Evolutionary conservation across 2,329 filamentous ascomycete genomes (phyloP).

Genomic region (Ceratocystiopsis sp.): DNA sequence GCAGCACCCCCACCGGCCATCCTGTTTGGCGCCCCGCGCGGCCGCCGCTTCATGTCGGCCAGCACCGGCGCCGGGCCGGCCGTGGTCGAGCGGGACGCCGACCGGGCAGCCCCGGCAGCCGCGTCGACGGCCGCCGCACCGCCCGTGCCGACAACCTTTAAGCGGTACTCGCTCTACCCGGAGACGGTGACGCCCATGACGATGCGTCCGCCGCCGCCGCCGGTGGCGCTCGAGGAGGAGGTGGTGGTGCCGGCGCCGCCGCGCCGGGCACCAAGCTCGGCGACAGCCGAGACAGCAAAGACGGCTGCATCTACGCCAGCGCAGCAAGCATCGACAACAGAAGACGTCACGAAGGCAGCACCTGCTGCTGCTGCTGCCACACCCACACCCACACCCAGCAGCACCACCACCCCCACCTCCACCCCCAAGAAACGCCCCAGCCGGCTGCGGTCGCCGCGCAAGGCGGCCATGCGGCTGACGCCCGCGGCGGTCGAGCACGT

Average conservation of each 20-base stretch:
- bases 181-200: constrained; percentile 1
- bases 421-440: constrained; percentile 33
- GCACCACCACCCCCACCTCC: constrained; percentile 19
- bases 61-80: constrained; percentile 23
- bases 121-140: not conserved
- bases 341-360: not conserved
- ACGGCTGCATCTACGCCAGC: not conserved
- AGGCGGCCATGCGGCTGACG: constrained; percentile 81
- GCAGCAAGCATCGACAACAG: not conserved
- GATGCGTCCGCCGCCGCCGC: constrained; percentile 5
- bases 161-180: constrained; percentile 7
- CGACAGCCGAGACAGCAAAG: not conserved
- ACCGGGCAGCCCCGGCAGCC: not conserved
- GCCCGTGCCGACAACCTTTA: constrained; percentile 4
- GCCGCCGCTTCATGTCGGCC: constrained; percentile 23
- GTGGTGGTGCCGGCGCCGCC: not conserved
- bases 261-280: not conserved
- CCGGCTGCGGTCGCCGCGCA: constrained; percentile 57
- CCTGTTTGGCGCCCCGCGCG: constrained; percentile 9
- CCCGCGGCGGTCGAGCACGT: constrained; percentile 66
- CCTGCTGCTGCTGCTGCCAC: not conserved
- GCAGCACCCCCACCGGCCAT: constrained; percentile 12
- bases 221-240: constrained; percentile 1
- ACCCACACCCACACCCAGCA: not conserved
- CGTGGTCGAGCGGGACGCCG: not conserved